Evolutionary conservation across 2,329 filamentous ascomycete species (phyloP), one percentile per base, ranked within the genome.

Genomic region (Beauveria brongniartii): DNA sequence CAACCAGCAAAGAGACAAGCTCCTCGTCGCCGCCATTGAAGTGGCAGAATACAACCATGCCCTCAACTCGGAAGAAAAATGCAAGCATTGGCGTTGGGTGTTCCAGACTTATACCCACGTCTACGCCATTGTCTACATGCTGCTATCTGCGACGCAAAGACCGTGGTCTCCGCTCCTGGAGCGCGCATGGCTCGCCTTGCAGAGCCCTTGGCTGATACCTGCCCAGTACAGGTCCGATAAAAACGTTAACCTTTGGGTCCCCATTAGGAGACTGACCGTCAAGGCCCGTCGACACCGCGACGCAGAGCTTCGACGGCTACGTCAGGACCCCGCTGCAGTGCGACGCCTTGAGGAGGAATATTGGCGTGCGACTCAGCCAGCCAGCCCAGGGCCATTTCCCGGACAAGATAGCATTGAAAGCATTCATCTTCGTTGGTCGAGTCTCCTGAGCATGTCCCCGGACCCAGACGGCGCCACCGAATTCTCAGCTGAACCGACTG

Each of bases 51-150:
- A 82, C 65, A 82, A 78, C 62, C 77, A 81, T 63, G 73, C 78
- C 1, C 69, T 86, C n/a, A 82, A 81, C 56, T 71, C 75, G 3
- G 80, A 85, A 60, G 70, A 73, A 2, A 73, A 71, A 18, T 77
- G 75, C 58, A 75, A 75, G 10, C 78, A 79, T 52, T 84, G 80
- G 78, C 79, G 80, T 20, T 86, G 83, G 83, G 71, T 83, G 6
- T 84, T 82, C 68, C 79, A 83, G 65, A 82, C 80, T 0, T 84
- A 83, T 67, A 82, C 78, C 0, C 81, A 84, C 62, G 85, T 82
- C 81, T 77, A 84, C 64, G 80, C 82, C 5, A 77, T 84, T 3
- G 80, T 82, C 0, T 85, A 82, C 64, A 72, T 84, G 0, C 65
- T 85, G 30, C 74, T 84, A 14, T 80, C 84, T 65, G 70, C 79